Evolutionary conservation across 371 early-diverging fungal species (phyloP).

Genomic region (Syncephalastrum monosporum): DNA sequence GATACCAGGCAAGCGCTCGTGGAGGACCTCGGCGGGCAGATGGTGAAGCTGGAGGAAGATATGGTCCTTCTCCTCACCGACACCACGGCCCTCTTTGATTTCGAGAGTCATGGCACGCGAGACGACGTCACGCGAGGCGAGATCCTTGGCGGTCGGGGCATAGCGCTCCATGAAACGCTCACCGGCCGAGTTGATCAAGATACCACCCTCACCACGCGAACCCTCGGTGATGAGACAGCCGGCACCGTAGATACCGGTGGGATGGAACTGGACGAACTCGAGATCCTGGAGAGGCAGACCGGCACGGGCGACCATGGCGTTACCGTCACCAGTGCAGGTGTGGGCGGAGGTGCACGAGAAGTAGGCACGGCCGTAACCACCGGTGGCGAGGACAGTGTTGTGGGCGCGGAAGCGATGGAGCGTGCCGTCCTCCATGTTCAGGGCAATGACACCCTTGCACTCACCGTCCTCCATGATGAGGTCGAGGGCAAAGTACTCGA

Average conservation of each 20-base stretch:
- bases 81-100: slow-evolving; percentile 97
- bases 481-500: slow-evolving; percentile 98
- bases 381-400: slow-evolving; percentile 97
- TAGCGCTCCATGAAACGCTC: slow-evolving; percentile 99
- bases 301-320: slow-evolving; percentile 91
- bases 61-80: slow-evolving; percentile 96
- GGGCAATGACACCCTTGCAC: slow-evolving; percentile 94
- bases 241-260: slow-evolving; percentile 97
- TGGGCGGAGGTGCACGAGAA: slow-evolving; percentile 98
- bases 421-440: slow-evolving; percentile 97
- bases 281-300: slow-evolving; percentile 94
- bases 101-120: slow-evolving; percentile 98
- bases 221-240: slow-evolving; percentile 99
- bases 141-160: slow-evolving; percentile 97
- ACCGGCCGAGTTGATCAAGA: slow-evolving; percentile 89
- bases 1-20: slow-evolving; percentile 96
- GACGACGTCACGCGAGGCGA: slow-evolving; percentile 97
- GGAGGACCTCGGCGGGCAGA: slow-evolving; percentile 89
- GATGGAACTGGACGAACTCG: slow-evolving; percentile 98
- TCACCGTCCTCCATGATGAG: slow-evolving; percentile 97
- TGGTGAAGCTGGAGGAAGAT: slow-evolving; percentile 95
- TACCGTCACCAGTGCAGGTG: slow-evolving; percentile 98
- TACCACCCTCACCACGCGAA: slow-evolving; percentile 95
- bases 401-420: slow-evolving; percentile 96
- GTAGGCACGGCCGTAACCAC: slow-evolving; percentile 98